Conservation (phyloP, 2,329 filamentous ascomycete genomes). For the Chrysosphaeria jannelii region DNA sequence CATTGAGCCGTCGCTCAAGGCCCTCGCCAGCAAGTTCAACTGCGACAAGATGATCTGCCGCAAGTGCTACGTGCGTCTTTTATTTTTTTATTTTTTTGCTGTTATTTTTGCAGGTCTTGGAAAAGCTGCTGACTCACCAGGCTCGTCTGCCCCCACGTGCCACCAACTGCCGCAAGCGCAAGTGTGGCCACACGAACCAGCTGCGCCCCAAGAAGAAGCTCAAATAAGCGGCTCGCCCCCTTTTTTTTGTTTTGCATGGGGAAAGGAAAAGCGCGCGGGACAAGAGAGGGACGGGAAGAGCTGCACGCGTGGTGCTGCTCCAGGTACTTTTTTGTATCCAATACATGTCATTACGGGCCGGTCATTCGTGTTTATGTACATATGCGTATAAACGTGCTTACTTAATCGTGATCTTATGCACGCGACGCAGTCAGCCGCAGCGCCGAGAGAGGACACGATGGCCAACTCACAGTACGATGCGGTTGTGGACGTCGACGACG, state of each 20-base stretch:
- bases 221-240: constrained; percentile 11
- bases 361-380: no score
- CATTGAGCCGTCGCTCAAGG: constrained; percentile 97
- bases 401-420: no score
- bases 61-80: constrained; percentile 57
- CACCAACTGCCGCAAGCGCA: constrained; percentile 99
- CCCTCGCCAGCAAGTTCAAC: constrained; percentile 97
- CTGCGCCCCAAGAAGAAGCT: constrained; percentile 99
- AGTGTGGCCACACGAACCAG: constrained; percentile 99
- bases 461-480: constrained; percentile 81
- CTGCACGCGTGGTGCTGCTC: no score
- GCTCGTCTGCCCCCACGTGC: constrained; percentile 84
- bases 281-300: no score
- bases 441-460: no score
- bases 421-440: no score
- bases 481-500: constrained; percentile 88
- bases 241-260: neutral
- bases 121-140: no score
- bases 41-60: constrained; percentile 98
- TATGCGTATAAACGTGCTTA: no score
- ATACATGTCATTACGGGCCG: no score
- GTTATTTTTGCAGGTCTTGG: no score
- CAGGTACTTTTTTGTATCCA: no score
- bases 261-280: no score
- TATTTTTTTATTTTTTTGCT: constrained; percentile 12